Percentiles rank a stretch among this genome's conserved stretches.
phyloP scores from a whole-genome alignment of 2,329 filamentous ascomycete genomes.

The Calonectria hawksworthii region DNA sequence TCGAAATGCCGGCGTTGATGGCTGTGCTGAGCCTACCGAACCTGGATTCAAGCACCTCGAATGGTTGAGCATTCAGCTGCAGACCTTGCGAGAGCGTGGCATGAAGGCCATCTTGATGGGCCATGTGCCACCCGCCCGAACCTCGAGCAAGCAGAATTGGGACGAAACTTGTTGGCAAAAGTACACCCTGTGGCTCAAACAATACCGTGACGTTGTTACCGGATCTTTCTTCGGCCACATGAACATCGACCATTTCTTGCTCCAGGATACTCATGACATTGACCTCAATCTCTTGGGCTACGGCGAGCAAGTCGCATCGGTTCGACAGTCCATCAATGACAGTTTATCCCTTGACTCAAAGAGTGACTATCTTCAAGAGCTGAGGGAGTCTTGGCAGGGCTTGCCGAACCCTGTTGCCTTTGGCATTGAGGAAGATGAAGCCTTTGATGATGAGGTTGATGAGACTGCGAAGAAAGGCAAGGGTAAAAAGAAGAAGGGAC shows the following conservation, averaged over 20 bases:
- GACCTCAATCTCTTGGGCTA: conserved; percentile 68
- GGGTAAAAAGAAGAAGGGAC: conserved; percentile 66
- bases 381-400: conserved; percentile 83
- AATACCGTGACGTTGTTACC: conserved; percentile 91
- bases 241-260: conserved; percentile 98
- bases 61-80: conserved; percentile 91
- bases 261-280: conserved; percentile 87
- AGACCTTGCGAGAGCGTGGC: conserved; percentile 83
- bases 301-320: conserved; percentile 42
- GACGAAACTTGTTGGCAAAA: conserved; percentile 99
- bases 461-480: conserved; percentile 41
- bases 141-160: conserved; percentile 88
- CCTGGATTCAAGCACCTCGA: conserved; percentile 96
- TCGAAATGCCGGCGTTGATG: conserved; percentile 93
- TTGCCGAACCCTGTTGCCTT: conserved; percentile 70
- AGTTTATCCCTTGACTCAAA: conserved; percentile 74
- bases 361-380: conserved; percentile 79
- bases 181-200: conserved; percentile 90
- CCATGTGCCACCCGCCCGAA: conserved; percentile 92
- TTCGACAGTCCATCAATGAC: conserved; percentile 56
- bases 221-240: conserved; percentile 91
- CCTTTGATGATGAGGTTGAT: conserved; percentile 37
- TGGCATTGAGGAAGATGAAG: conserved; percentile 36
- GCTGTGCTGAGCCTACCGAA: conserved; percentile 82
- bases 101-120: conserved; percentile 97